A percentile compares a stretch with the other conserved stretches of the same genome.
These are phyloP conservation scores for Musa schizocarpa DNA, from an alignment of 176 grass and related monocot genomes.

Conservation along the genomic window DNA sequence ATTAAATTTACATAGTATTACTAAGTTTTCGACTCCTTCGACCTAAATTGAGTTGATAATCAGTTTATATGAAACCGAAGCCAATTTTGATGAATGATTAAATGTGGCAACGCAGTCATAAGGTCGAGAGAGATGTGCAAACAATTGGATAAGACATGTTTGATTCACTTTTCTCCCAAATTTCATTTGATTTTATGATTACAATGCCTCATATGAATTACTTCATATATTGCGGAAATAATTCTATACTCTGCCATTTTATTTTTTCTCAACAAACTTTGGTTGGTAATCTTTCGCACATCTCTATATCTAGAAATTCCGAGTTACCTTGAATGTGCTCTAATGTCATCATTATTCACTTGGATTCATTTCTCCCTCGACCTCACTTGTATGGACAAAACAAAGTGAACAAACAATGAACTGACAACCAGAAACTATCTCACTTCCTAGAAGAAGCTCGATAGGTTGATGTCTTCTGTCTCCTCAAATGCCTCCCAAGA, in stretches of 20 bases:
- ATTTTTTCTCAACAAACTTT: not conserved
- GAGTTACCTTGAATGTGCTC: too few relatives aligned
- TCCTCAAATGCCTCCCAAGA: slow-evolving; percentile 30
- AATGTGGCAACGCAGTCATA: not conserved
- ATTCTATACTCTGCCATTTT: not conserved
- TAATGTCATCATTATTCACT: too few relatives aligned
- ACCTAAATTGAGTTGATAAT: not conserved
- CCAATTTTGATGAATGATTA: not conserved
- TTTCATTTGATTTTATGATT: not conserved
- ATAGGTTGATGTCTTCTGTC: slow-evolving; percentile 47
- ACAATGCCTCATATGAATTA: not conserved
- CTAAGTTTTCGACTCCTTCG: not conserved
- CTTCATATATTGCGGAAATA: not conserved
- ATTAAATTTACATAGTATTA: not conserved
- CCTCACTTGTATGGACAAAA: not conserved
- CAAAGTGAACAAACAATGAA: not conserved
- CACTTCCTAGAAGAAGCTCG: slow-evolving; percentile 49
- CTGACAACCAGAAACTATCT: not conserved
- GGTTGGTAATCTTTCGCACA: too few relatives aligned
- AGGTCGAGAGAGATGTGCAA: not conserved
- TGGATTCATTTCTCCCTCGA: too few relatives aligned
- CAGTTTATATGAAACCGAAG: not conserved
- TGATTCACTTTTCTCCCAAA: slow-evolving; percentile 1
- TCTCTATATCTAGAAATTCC: too few relatives aligned
- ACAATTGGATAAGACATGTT: not conserved